Evolutionary conservation across 176 grass and related monocot genomes (phyloP).

Genomic region (Phyllostachys edulis): DNA sequence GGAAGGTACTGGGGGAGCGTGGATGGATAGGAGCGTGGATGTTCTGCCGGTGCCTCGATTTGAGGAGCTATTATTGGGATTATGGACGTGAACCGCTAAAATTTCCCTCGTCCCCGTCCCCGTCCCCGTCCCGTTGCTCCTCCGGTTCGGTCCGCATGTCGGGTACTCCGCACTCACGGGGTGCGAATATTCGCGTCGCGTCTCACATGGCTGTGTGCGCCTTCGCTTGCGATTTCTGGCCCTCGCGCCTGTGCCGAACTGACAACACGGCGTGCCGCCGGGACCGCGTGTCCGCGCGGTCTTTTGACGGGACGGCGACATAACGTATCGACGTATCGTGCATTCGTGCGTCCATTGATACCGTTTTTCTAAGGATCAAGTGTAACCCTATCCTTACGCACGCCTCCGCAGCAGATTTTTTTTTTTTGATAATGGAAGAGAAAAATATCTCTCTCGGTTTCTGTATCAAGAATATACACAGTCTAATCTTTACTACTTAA

Average conservation of each 20-base stretch:
- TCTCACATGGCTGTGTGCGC: not conserved
- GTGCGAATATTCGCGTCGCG: not conserved
- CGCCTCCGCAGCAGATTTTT: not conserved
- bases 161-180: not conserved
- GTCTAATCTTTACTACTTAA: too few species aligned
- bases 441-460: too few species aligned
- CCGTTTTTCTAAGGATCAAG: too few species aligned
- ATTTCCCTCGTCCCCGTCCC: not conserved
- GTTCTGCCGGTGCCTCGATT: slow-evolving; percentile 5
- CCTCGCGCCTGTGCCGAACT: not conserved
- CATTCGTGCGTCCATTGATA: not conserved
- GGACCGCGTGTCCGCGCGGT: not conserved
- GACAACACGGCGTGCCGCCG: not conserved
- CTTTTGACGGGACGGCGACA: not conserved
- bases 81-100: not conserved
- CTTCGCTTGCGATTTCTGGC: not conserved
- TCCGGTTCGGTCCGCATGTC: not conserved
- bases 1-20: not conserved
- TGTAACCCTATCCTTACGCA: not conserved
- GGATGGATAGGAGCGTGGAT: not conserved
- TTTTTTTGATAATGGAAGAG: too few species aligned
- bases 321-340: not conserved
- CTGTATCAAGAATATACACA: too few species aligned
- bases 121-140: not conserved
- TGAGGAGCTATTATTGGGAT: not conserved